These are phyloP conservation scores for Trapa bicornis DNA, from an alignment of 345 rosid genomes.

Conservation along the genomic window DNA sequence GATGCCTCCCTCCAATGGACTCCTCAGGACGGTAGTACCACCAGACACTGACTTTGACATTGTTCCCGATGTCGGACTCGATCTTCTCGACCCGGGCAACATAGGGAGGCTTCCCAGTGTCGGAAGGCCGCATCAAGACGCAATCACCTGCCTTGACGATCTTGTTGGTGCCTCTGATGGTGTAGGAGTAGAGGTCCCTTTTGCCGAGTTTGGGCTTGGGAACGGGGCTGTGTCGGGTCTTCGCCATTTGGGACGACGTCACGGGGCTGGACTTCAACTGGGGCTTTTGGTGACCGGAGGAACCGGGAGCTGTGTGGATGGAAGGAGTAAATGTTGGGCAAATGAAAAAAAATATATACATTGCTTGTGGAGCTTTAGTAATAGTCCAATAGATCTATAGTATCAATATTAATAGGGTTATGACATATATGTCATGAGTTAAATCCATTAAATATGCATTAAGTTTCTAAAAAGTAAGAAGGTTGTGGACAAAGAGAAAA, in stretches of 20 bases:
- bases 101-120: conserved; percentile 57
- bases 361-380: too few relatives aligned
- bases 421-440: too few relatives aligned
- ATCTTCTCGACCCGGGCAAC: conserved; percentile 76
- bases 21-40: too few relatives aligned
- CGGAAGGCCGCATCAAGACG: conserved; percentile 76
- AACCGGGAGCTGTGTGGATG: neutral
- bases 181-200: conserved; percentile 17
- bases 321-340: too few relatives aligned
- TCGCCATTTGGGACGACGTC: conserved; percentile 41
- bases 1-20: too few relatives aligned
- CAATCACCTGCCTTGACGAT: conserved; percentile 47
- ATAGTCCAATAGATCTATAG: too few relatives aligned
- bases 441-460: too few relatives aligned
- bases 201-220: conserved; percentile 16
- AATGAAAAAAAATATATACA: too few relatives aligned
- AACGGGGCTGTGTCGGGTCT: conserved; percentile 49
- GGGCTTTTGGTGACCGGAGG: neutral
- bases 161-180: conserved; percentile 18
- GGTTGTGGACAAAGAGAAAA: too few relatives aligned
- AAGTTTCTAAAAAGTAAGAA: too few relatives aligned
- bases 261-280: too few relatives aligned
- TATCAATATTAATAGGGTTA: too few relatives aligned
- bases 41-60: conserved; percentile 13
- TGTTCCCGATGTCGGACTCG: conserved; percentile 51